Conservation (phyloP, 441 rosid genomes). For the Gossypium aridum region DNA sequence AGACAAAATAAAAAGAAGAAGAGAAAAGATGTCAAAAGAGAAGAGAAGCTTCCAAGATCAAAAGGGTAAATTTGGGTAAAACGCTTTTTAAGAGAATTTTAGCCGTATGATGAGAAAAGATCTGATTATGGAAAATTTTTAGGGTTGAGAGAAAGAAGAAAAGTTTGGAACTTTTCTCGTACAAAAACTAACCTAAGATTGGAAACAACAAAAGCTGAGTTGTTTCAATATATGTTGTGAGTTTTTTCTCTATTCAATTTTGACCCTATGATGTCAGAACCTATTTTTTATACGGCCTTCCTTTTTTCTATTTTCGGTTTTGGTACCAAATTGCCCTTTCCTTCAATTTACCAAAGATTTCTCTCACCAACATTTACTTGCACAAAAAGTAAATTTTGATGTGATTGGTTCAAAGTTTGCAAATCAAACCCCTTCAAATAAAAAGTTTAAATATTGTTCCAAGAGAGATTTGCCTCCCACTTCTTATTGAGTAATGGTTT, state of each 20-base stretch:
- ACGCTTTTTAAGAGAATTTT: not conserved
- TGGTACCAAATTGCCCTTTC: not conserved
- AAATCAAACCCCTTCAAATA: not conserved
- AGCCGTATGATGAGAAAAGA: constrained; percentile 3
- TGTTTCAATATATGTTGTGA: not conserved
- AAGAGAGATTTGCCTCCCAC: not conserved
- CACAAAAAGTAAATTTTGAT: not conserved
- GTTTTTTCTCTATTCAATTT: not conserved
- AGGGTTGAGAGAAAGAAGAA: not conserved
- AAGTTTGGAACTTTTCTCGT: not conserved
- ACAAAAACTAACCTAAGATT: constrained; percentile 6
- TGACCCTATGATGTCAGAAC: constrained; percentile 12
- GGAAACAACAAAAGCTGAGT: constrained; percentile 13
- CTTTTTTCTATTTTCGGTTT: not conserved
- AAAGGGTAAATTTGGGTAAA: constrained; percentile 10
- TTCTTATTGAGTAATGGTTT: not conserved
- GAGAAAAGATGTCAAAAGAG: not conserved
- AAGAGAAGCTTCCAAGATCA: not conserved
- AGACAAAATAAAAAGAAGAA: not conserved
- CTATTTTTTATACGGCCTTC: not conserved
- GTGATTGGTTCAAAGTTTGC: not conserved
- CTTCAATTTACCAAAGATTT: not conserved
- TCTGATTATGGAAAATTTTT: constrained; percentile 6
- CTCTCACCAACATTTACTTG: no score
- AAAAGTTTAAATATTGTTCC: not conserved